Evolutionary conservation across 345 rosid species (phyloP).

Genomic region (Melastoma malabathricum): DNA sequence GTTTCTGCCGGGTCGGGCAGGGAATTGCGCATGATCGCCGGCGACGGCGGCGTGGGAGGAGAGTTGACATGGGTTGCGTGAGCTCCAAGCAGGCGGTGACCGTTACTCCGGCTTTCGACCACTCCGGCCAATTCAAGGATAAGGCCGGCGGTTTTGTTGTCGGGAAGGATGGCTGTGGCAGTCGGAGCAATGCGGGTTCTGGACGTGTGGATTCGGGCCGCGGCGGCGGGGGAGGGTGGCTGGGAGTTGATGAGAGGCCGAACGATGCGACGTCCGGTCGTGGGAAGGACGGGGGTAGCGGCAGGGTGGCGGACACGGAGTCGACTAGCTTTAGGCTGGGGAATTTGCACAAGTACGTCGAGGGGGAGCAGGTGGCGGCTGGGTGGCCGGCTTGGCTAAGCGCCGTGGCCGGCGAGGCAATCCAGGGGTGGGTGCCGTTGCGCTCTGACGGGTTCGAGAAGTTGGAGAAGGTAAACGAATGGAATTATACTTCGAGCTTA

Average conservation of each 20-base stretch:
- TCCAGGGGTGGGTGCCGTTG: conserved; percentile 94
- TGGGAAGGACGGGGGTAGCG: conserved; percentile 44
- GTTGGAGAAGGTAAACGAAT: conserved; percentile 60
- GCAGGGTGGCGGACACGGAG: conserved; percentile 34
- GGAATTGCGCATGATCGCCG: too few relatives aligned
- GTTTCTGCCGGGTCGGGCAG: too few relatives aligned
- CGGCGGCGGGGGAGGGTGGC: conserved; percentile 13
- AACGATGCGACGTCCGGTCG: conserved; percentile 9
- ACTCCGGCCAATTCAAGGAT: conserved; percentile 41
- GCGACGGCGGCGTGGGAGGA: too few relatives aligned
- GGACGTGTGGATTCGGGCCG: conserved; percentile 17
- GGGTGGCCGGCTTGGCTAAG: conserved; percentile 99
- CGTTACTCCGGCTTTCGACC: conserved; percentile 76
- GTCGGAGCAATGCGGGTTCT: conserved; percentile 2
- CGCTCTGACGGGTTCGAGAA: conserved; percentile 72
- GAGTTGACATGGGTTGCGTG: conserved; percentile 67
- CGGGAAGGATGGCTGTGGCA: too few relatives aligned
- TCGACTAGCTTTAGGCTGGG: conserved; percentile 71
- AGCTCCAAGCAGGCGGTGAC: conserved; percentile 90
- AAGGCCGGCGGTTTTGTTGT: too few relatives aligned
- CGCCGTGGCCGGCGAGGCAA: conserved; percentile 92
- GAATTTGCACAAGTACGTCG: conserved; percentile 56
- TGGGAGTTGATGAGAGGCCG: conserved; percentile 10
- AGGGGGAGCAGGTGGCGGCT: conserved; percentile 93
- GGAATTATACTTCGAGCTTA: too few relatives aligned